Base-by-base conservation (phyloP, 1,284 basidiomycete species). In the Leccinum griseonigrum region DNA sequence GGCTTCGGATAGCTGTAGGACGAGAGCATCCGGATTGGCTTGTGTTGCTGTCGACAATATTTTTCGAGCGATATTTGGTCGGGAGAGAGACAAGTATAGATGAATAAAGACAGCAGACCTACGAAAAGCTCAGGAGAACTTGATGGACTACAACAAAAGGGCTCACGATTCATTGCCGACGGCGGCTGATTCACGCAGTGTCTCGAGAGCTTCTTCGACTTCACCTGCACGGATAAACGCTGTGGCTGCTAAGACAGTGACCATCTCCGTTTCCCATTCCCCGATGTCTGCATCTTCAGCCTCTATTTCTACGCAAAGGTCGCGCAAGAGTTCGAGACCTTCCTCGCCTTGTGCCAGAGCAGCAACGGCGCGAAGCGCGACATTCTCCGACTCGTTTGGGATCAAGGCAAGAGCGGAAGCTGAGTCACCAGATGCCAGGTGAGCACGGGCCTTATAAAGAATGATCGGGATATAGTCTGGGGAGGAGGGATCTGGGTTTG, bases 1-100 rank as follows among this genome's bases (percentile, higher is more conserved):
- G 9, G 95, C 92, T 78, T 97, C 94, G 64, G 95, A 93, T 67
- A 92, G 83, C 73, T 97, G 94, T 14, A 97, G 81, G 34, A 97
- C 84, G 38, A 94, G 84, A 67, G 94, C 90, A 75, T 97, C 95
- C 72, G 95, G 94, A 3, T 92, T 92, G 82, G 90, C 92, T 59
- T 83, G 83, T 76, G 95, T 92, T 13, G 92, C 90, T 16, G 86
- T 81, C 52, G 89, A 86, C 72, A 93, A 91, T 68, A 92, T 88
- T 71, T 88, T 89, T 75, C 87, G 88, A n/a, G 95, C 95, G 46
- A 95, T 84, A 76, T 94, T 93, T 32, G 88, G 79, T 43, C 95
- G 86, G 74, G 91, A 85, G 65, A 96, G 90, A 11, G 91, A 90
- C 32, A 97, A 85, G 70, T 94, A 91, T 50, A 95, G 85, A 71